Evolutionary conservation across 2,329 filamentous ascomycete genomes (phyloP), one percentile per base, ranked within the genome.

Genomic region (Trichoderma harzianum): DNA sequence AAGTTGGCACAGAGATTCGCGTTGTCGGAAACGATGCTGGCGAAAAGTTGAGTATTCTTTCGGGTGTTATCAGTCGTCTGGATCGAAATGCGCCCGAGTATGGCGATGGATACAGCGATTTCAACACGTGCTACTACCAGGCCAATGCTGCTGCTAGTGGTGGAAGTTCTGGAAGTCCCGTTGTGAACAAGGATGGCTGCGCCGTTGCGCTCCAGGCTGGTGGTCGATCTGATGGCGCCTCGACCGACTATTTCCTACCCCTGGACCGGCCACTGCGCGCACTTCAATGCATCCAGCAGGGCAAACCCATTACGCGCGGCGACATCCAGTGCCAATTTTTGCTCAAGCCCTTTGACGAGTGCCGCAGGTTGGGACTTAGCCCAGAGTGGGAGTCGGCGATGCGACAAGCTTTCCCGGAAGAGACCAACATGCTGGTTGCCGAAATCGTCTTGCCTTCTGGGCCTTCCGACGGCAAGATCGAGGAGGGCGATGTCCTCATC

Each of bases 281-380:
- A 1, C 86, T 99, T 69, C 88, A 94, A 78, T 97, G 94, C 78
- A 91, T 99, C 70, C 94, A 92, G 79, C 86, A 91, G 75, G 91
- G 89, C 39, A 88, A 91, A 76, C 88, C 88, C 2, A 91, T 99
- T 67, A 90, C 91, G n/a, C 89, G 96, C 76, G 96, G 96, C 62
- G 97, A 96, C n/a, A 97, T 99, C 64, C 96, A 99, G 82, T 97
- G 94, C 74, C 96, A 99, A 80, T 99, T 97, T 88, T 88, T 98
- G 68, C 88, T 99, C 74, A 98, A 98, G 82, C 94, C 96, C 0
- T 99, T 99, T 77, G 97, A 99, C 77, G 97, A 99, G 81, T 98
- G 96, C 81, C 91, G 95, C 69, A 89, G 96, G 72, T 86, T 99
- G 12, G 96, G 96, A 8, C 85, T 99, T 73, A 93, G 89, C 2